A percentile compares a stretch with the other conserved stretches of the same genome.
These are phyloP conservation scores for Neurospora intermedia DNA, from an alignment of 495 filamentous ascomycete species.

Conservation along the genomic window DNA sequence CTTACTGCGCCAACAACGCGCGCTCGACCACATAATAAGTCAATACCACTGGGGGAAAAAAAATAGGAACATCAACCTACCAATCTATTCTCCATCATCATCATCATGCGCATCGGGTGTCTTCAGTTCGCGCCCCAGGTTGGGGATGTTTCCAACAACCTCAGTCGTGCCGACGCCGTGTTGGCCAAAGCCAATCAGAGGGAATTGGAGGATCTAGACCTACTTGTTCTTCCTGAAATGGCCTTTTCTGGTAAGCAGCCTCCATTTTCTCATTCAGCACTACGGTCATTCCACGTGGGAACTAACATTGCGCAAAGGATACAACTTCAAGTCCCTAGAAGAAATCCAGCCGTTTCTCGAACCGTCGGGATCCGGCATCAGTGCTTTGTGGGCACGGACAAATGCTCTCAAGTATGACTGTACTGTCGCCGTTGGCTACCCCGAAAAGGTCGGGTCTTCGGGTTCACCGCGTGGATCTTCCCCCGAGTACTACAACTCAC, in stretches of 20 bases:
- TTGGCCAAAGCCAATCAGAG: conserved; percentile 44
- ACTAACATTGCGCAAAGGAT: conserved; percentile 45
- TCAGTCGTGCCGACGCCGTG: conserved; percentile 61
- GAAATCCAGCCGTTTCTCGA: conserved; percentile 79
- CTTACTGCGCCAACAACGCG: not conserved
- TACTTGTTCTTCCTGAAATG: conserved; percentile 79
- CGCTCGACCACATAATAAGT: not conserved
- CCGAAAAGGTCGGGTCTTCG: conserved; percentile 49
- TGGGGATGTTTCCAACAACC: conserved; percentile 66
- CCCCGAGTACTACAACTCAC: conserved; percentile 66
- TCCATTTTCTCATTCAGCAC: too few species aligned
- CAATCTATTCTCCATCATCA: not conserved
- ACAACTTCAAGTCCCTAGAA: conserved; percentile 75
- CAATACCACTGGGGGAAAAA: not conserved
- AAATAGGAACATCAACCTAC: conserved; percentile 1
- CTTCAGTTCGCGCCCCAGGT: conserved; percentile 71
- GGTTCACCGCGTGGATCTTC: conserved; percentile 25
- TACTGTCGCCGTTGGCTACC: conserved; percentile 82
- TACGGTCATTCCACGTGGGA: not conserved
- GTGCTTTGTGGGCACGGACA: conserved; percentile 67
- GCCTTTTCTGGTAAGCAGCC: conserved; percentile 65
- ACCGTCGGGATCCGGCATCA: conserved; percentile 58
- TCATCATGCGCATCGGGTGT: conserved; percentile 64
- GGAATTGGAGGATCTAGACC: conserved; percentile 49
- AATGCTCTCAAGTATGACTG: conserved; percentile 64